These are phyloP conservation scores for Zymoseptoria brevis DNA, from an alignment of 2,329 filamentous ascomycete species.

Conservation along the genomic window DNA sequence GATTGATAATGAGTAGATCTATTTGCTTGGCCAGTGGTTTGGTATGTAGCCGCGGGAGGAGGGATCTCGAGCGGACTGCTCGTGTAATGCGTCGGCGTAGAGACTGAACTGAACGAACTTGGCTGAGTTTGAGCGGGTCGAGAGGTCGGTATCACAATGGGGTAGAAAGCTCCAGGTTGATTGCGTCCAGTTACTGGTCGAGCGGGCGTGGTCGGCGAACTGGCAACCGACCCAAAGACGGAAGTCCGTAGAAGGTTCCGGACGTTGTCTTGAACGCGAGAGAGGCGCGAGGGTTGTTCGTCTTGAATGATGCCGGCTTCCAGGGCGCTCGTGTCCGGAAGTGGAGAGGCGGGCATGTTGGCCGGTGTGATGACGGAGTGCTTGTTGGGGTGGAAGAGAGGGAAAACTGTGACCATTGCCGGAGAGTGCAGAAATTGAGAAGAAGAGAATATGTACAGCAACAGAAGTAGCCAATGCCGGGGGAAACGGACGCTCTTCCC, in stretches of 20 bases:
- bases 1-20: conserved; percentile 15
- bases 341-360: conserved; percentile 12
- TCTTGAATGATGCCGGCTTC: conserved; percentile 30
- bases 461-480: background rate
- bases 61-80: conserved; percentile 9
- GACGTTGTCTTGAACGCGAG: conserved; percentile 28
- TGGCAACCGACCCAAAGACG: conserved; percentile 19
- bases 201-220: conserved; percentile 13
- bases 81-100: conserved; percentile 1
- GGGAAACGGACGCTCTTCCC: background rate
- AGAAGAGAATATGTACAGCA: background rate
- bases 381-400: background rate
- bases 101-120: conserved; percentile 12
- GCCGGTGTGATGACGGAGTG: background rate
- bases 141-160: background rate
- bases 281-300: conserved; percentile 18
- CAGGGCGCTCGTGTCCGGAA: conserved; percentile 26
- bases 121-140: conserved; percentile 12
- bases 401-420: background rate
- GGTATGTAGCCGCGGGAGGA: conserved; percentile 17
- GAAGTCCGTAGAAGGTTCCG: conserved; percentile 27
- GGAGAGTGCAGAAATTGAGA: background rate
- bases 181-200: conserved; percentile 6
- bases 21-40: conserved; percentile 15
- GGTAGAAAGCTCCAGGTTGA: background rate